Conservation (phyloP, 768 basidiomycete genomes). For the Podaxis pistillaris region DNA sequence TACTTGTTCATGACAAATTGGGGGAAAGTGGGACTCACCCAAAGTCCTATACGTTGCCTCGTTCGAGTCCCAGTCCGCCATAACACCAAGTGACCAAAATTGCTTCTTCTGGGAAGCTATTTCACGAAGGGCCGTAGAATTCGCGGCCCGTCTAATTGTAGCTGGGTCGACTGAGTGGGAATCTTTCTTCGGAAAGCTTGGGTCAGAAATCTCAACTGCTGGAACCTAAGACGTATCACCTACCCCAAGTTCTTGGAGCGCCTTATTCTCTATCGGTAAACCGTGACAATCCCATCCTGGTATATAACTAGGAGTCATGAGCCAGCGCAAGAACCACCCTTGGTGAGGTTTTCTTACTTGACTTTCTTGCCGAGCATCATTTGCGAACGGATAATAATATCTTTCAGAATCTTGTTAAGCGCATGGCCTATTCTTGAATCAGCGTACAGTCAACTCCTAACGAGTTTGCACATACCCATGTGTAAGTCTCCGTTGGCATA, state of each 20-base stretch:
- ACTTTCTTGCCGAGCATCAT: conserved; percentile 75
- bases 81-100: conserved; percentile 80
- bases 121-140: conserved; percentile 68
- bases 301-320: conserved; percentile 60
- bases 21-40: conserved; percentile 43
- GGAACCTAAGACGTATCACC: conserved; percentile 19
- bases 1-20: background rate
- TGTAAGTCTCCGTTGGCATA: conserved; percentile 97
- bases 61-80: conserved; percentile 82
- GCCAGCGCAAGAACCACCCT: background rate
- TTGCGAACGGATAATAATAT: conserved; percentile 90
- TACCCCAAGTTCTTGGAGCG: conserved; percentile 74
- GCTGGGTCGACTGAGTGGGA: conserved; percentile 51
- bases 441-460: background rate
- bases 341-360: conserved; percentile 51
- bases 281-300: conserved; percentile 99
- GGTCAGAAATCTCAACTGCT: conserved; percentile 10
- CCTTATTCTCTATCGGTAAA: conserved; percentile 94
- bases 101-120: conserved; percentile 75
- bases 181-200: conserved; percentile 44
- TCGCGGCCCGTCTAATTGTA: conserved; percentile 68
- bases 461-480: conserved; percentile 62
- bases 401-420: conserved; percentile 94
- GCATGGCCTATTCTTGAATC: conserved; percentile 72
- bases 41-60: conserved; percentile 79